phyloP scores from a whole-genome alignment of 495 filamentous ascomycete genomes.

The Rhizodiscina lignyota region DNA sequence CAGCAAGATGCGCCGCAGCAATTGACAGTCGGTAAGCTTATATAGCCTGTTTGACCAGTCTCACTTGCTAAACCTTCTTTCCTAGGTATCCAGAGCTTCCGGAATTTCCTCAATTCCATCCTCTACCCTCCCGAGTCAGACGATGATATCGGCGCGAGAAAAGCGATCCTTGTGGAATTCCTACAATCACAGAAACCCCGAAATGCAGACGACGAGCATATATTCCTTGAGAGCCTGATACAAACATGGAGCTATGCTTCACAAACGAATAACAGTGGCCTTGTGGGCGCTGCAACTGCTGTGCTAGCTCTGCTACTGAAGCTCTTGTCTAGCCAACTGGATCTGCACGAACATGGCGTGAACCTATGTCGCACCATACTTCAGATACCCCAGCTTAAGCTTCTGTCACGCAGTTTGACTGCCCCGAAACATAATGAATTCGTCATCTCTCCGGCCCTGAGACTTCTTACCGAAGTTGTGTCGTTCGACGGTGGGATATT shows the following conservation, averaged over 20 bases:
- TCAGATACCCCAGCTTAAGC: constrained; percentile 51
- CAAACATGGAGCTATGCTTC: constrained; percentile 63
- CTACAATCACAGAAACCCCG: constrained; percentile 48
- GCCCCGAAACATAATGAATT: constrained; percentile 63
- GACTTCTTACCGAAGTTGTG: constrained; percentile 62
- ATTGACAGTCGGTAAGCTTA: constrained; percentile 8
- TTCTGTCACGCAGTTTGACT: constrained; percentile 54
- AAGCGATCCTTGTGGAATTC: constrained; percentile 50
- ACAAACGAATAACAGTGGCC: constrained; percentile 51
- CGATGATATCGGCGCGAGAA: constrained; percentile 13
- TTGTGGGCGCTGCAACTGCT: constrained; percentile 59
- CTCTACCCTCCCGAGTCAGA: constrained; percentile 20
- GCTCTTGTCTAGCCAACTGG: constrained; percentile 49
- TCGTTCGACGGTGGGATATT: constrained; percentile 67
- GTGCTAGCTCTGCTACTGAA: constrained; percentile 62
- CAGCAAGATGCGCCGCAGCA: constrained; percentile 6
- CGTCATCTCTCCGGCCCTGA: constrained; percentile 66
- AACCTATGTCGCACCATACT: constrained; percentile 58
- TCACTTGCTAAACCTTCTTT: constrained; percentile 4
- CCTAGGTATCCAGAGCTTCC: constrained; percentile 58
- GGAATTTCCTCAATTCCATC: constrained; percentile 53
- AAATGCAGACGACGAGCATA: constrained; percentile 33
- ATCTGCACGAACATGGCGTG: constrained; percentile 53
- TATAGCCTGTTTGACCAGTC: background rate
- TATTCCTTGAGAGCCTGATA: constrained; percentile 57